Percentiles rank a stretch among this genome's conserved stretches.
Conservation (phyloP, 352 stramenopile genomes). For the Globisporangium orthogonon region DNA sequence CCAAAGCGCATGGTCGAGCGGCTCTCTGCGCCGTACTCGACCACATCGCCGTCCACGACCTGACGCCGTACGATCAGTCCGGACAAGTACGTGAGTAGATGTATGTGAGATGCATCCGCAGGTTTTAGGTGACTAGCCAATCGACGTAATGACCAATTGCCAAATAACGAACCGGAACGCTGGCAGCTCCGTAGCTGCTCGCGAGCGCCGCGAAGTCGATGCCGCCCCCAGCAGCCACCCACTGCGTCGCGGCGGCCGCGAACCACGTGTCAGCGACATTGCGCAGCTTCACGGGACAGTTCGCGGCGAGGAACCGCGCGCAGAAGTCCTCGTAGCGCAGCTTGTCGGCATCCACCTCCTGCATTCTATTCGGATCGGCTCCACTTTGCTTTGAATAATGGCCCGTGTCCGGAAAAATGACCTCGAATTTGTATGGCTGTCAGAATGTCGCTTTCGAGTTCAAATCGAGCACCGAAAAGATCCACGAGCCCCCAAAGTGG, state of each 20-base stretch:
- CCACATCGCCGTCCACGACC: slow-evolving; percentile 55
- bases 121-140: not conserved
- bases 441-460: too few species aligned
- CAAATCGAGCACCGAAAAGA: not conserved
- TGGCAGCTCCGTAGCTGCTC: slow-evolving; percentile 33
- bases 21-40: slow-evolving; percentile 53
- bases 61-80: slow-evolving; percentile 6
- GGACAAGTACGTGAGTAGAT: too few species aligned
- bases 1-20: slow-evolving; percentile 59
- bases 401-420: not conserved
- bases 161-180: slow-evolving; percentile 32
- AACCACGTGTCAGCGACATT: slow-evolving; percentile 46
- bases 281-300: slow-evolving; percentile 59
- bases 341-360: slow-evolving; percentile 42
- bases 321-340: slow-evolving; percentile 73
- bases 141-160: not conserved
- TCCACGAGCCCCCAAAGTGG: not conserved
- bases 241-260: slow-evolving; percentile 4
- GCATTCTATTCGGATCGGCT: slow-evolving; percentile 19
- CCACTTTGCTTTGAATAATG: too few species aligned
- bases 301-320: slow-evolving; percentile 56
- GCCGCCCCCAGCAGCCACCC: slow-evolving; percentile 12
- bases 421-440: not conserved
- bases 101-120: too few species aligned
- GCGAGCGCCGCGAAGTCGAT: slow-evolving; percentile 24